phyloP scores from a whole-genome alignment of 345 rosid species.

The Lepidium sativum region DNA sequence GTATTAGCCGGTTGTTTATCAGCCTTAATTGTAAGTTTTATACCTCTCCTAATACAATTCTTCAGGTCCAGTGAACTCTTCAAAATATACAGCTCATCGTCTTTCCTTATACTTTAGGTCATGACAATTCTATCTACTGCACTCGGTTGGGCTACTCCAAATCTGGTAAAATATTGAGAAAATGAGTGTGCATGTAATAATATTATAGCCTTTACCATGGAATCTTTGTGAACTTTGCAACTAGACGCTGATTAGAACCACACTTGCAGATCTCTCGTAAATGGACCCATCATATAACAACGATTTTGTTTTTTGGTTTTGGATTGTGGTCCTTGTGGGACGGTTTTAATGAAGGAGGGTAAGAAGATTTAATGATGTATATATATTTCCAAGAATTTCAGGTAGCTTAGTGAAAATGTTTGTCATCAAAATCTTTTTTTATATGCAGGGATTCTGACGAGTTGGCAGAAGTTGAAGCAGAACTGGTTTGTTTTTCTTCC shows the following conservation, averaged over 20 bases:
- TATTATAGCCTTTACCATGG: background rate
- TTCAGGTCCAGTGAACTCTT: background rate
- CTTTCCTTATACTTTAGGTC: constrained; percentile 39
- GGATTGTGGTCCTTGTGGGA: constrained; percentile 94
- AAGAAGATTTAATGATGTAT: constrained; percentile 9
- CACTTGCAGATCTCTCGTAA: constrained; percentile 68
- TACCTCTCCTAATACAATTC: background rate
- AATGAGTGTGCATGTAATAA: background rate
- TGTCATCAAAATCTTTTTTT: constrained; percentile 1
- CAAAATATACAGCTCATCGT: background rate
- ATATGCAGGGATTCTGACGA: constrained; percentile 59
- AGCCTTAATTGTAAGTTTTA: constrained; percentile 54
- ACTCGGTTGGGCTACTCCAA: constrained; percentile 94
- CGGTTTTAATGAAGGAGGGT: constrained; percentile 63
- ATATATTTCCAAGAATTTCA: background rate
- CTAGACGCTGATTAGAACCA: background rate
- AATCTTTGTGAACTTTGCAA: background rate
- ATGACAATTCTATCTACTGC: constrained; percentile 84
- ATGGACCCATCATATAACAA: constrained; percentile 83
- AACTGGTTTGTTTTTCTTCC: constrained; percentile 48
- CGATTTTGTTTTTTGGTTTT: constrained; percentile 72
- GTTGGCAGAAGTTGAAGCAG: constrained; percentile 83
- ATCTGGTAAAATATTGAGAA: constrained; percentile 52
- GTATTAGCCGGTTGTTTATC: constrained; percentile 79
- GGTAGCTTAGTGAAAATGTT: background rate